These are phyloP conservation scores for Panaeolus cyanescens DNA, from an alignment of 768 basidiomycete species.

Conservation along the genomic window DNA sequence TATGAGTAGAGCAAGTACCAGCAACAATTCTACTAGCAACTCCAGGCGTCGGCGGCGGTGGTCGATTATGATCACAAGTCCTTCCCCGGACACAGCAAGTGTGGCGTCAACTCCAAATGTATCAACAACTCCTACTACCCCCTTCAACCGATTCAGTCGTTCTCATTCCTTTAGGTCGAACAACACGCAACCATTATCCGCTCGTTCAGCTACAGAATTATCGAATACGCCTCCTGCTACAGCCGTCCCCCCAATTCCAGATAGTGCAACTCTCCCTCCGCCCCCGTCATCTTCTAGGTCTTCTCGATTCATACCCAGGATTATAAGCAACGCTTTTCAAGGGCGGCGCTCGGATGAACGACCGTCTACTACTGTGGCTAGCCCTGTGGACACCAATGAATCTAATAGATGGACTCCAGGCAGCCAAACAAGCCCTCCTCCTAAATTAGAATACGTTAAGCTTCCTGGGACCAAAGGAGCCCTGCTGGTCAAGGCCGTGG, in stretches of 20 bases:
- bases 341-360: slow-evolving; percentile 62
- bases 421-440: slow-evolving; percentile 62
- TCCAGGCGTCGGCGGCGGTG: slow-evolving; percentile 62
- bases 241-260: slow-evolving; percentile 16
- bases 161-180: slow-evolving; percentile 44
- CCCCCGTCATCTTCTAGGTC: slow-evolving; percentile 42
- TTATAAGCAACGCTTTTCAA: slow-evolving; percentile 66
- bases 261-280: slow-evolving; percentile 23
- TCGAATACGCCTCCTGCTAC: slow-evolving; percentile 15
- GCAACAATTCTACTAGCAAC: slow-evolving; percentile 28
- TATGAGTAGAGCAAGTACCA: slow-evolving; percentile 25
- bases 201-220: slow-evolving; percentile 19
- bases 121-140: slow-evolving; percentile 28
- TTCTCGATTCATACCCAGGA: slow-evolving; percentile 68
- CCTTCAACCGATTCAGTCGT: slow-evolving; percentile 30
- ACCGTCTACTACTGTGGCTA: slow-evolving; percentile 35
- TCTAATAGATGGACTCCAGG: slow-evolving; percentile 28
- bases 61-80: slow-evolving; percentile 46
- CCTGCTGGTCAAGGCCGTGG: slow-evolving; percentile 81
- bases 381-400: slow-evolving; percentile 26
- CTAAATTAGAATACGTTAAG: slow-evolving; percentile 90
- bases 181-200: slow-evolving; percentile 28
- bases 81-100: slow-evolving; percentile 19
- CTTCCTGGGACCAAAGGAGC: slow-evolving; percentile 90
- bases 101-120: slow-evolving; percentile 16